A percentile compares a stretch with the other conserved stretches of the same genome.
Evolutionary conservation across 2,329 filamentous ascomycete genomes (phyloP).

Genomic region (Cladosporium sp.): DNA sequence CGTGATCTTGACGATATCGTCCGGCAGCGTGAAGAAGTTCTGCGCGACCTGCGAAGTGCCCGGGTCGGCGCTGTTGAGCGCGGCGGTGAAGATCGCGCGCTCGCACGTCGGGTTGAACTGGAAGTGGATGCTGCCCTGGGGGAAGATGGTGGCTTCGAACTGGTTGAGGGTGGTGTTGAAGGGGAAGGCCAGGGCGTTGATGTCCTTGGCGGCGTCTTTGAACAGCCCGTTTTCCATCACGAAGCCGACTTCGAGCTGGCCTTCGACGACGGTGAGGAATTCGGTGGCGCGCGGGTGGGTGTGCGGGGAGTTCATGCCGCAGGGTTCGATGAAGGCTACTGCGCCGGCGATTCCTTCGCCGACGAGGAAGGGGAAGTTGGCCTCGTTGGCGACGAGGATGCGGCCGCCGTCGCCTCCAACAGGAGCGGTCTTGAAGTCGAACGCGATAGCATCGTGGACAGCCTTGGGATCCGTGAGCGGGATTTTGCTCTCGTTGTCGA

Average conservation of each 20-base stretch:
- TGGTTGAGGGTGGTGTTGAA: constrained; percentile 42
- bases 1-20: constrained; percentile 40
- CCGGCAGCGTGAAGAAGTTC: constrained; percentile 44
- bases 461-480: constrained; percentile 35
- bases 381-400: constrained; percentile 35
- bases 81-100: constrained; percentile 46
- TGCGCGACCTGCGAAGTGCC: constrained; percentile 45
- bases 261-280: constrained; percentile 47
- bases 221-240: constrained; percentile 50
- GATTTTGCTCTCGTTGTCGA: constrained; percentile 31
- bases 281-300: constrained; percentile 52
- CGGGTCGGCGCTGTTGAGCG: constrained; percentile 47
- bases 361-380: constrained; percentile 43
- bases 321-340: constrained; percentile 42
- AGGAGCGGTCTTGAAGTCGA: constrained; percentile 54
- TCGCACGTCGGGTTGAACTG: constrained; percentile 51
- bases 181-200: constrained; percentile 34
- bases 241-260: constrained; percentile 44
- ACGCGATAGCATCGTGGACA: constrained; percentile 56
- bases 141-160: constrained; percentile 51
- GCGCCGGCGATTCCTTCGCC: constrained; percentile 42
- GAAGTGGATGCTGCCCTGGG: constrained; percentile 49
- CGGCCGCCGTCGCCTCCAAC: constrained; percentile 26
- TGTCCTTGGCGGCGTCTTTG: constrained; percentile 27
- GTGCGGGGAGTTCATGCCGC: constrained; percentile 51